Evolutionary conservation across 2,329 filamentous ascomycete genomes (phyloP), one percentile per base, ranked within the genome.

Genomic region (Cryoendolithus antarcticus): DNA sequence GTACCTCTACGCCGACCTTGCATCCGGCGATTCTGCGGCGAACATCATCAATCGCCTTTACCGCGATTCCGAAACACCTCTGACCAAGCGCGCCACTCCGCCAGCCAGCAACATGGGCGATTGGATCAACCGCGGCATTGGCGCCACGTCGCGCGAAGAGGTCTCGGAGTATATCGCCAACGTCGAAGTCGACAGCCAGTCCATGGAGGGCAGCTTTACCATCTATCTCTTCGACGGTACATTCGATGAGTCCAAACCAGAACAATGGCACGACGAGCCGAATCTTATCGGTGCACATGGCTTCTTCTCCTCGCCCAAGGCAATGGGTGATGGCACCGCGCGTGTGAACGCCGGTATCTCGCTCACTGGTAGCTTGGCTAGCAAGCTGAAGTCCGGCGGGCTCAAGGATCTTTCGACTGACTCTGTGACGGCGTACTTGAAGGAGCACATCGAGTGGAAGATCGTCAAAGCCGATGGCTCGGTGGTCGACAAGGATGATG

Each of bases 1-100:
- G n/a, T 91, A 91, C 56, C 77, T 75, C 0, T 93, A 93, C 54
- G 67, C 75, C 0, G 84, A 89, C 48, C 72, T 77, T 8, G 24
- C 24, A 9, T 61, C 56, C 46, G 58, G 52, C 46, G 59, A 50
- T 44, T 61, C 51, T 39, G 39, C 55, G 21, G 52, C 59, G 0
- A 60, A 69, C 4, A 66, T 77, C 24, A 66, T 88, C 48, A 84
- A 82, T 51, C 59, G 53, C 2, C 62, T 81, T 1, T 82, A 82
- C 53, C 29, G 35, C 9, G 35, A 42, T 8, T 27, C 24, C 24
- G 33, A 29, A 40, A 19, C 34, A 24, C 31, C 34, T 33, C 31
- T 39, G 12, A 19, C 11, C 30, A 41, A 32, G 21, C 39, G 39
- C 9, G 7, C 3, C n/a, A 12, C 11, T 10, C 13, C 11, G 6